Evolutionary conservation across 345 rosid species (phyloP), one percentile per base, ranked within the genome.

Genomic region (Melastoma malabathricum): DNA sequence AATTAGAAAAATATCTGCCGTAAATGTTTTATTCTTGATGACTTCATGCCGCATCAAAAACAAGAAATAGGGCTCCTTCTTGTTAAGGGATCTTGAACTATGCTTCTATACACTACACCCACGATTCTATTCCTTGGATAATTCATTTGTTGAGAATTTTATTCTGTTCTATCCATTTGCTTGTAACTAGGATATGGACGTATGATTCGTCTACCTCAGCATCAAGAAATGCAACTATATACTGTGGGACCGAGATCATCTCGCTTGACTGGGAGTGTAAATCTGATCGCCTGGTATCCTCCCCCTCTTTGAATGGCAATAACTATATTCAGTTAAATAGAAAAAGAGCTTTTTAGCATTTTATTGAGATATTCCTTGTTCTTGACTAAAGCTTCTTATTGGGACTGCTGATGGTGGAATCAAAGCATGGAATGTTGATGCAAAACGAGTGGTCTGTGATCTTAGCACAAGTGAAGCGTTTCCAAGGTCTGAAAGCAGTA

Each of bases 241-340:
- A 82, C 57, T 82, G 89, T 51, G 85, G 89, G 54, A 64, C 83
- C 19, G 81, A 78, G 75, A 76, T 82, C 55, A 66, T 76, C 77
- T 79, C 85, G 1, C 83, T 82, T 56, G 89, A 79, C 62, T 82
- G 89, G 89, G 89, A 79, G 38, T 79, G 85, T 63, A 82, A 82
- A 74, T 82, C 89, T 53, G 77, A 79, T 55, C 85, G 89, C 56
- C 55, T 82, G 83, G 89, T 82, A 71, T 58, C 18, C 52, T 57
- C 15, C 44, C 25, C 39, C 18, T 55, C 55, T 7, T 5, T 34
- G 41, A 34, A 34, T 12, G 12, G 41, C 12, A 34, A 34, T 34
- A 34, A 12, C 41, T 34, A 34, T 34, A 10, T 8, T 34, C 41
- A 34, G 12, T 12, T 34, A 12, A 34, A 34, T 34, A 34, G 41